Evolutionary conservation across 176 grass and related monocot species (phyloP).

Genomic region (Phoenix roebelenii): DNA sequence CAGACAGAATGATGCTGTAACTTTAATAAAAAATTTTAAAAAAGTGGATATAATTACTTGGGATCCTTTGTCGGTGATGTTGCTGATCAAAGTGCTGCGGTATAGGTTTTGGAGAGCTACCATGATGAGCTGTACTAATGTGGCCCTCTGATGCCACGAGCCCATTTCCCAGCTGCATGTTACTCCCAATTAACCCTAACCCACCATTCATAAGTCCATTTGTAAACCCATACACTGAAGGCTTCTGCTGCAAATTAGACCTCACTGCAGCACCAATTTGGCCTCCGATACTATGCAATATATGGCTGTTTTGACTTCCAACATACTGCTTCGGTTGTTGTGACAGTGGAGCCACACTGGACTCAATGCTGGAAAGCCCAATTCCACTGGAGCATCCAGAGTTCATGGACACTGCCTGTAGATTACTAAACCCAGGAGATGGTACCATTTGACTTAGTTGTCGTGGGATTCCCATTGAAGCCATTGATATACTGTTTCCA

Average conservation of each 20-base stretch:
- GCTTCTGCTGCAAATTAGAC: constrained; percentile 62
- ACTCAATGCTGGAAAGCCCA: constrained; percentile 64
- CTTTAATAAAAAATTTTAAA: neutral
- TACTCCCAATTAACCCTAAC: constrained; percentile 58
- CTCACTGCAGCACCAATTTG: constrained; percentile 55
- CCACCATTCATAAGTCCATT: constrained; percentile 72
- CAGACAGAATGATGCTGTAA: no score
- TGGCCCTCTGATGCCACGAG: constrained; percentile 50
- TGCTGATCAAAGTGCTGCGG: constrained; percentile 69
- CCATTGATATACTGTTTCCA: constrained; percentile 37
- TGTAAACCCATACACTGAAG: constrained; percentile 54
- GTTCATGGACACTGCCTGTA: constrained; percentile 45
- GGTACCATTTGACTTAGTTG: constrained; percentile 87
- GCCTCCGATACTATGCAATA: constrained; percentile 41
- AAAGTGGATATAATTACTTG: constrained; percentile 51
- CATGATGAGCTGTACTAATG: constrained; percentile 45
- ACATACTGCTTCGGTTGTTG: constrained; percentile 74
- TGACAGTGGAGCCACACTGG: constrained; percentile 38
- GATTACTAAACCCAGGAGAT: constrained; percentile 78
- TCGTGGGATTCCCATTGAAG: constrained; percentile 46
- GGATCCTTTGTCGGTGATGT: constrained; percentile 61
- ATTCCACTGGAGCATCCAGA: constrained; percentile 73
- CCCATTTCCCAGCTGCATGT: constrained; percentile 56
- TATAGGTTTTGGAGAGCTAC: constrained; percentile 65
- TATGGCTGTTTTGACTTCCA: constrained; percentile 51